A percentile compares a stretch with the other conserved stretches of the same genome.
Evolutionary conservation across 345 rosid species (phyloP).

Genomic region (Citrus cavaleriei): DNA sequence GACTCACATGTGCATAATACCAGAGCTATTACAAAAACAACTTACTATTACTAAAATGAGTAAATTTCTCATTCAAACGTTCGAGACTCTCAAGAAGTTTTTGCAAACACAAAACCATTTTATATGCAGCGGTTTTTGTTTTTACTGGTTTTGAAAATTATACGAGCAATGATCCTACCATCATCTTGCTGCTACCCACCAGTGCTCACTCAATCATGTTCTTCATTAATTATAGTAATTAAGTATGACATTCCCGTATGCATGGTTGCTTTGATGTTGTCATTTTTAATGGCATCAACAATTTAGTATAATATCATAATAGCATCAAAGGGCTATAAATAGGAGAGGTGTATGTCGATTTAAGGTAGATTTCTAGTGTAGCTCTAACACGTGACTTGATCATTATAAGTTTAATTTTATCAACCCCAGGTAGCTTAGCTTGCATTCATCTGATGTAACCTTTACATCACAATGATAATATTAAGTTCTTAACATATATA

Average conservation of each 20-base stretch:
- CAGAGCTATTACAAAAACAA: neutral
- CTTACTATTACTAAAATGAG: neutral
- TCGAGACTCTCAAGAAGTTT: conserved; percentile 14
- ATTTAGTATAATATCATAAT: neutral
- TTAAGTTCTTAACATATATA: neutral
- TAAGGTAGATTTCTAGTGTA: conserved; percentile 13
- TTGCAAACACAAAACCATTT: neutral
- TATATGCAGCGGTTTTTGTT: conserved; percentile 17
- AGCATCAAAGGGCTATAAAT: conserved; percentile 7
- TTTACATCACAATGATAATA: conserved; percentile 17
- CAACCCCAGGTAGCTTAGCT: conserved; percentile 6
- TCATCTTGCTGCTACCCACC: conserved; percentile 7
- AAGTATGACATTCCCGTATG: conserved; percentile 22
- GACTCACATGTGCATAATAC: conserved; percentile 46
- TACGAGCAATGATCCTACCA: neutral
- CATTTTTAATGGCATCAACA: neutral
- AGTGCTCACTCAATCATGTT: conserved; percentile 10
- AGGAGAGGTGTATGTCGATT: neutral
- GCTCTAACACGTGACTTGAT: conserved; percentile 25
- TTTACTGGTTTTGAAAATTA: conserved; percentile 24
- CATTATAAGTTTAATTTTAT: neutral
- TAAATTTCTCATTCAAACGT: neutral
- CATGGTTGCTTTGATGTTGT: neutral
- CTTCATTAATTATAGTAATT: neutral
- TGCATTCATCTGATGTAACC: conserved; percentile 28